These are phyloP conservation scores for Whalleya microplaca DNA, from an alignment of 2,329 filamentous ascomycete species.

Conservation along the genomic window DNA sequence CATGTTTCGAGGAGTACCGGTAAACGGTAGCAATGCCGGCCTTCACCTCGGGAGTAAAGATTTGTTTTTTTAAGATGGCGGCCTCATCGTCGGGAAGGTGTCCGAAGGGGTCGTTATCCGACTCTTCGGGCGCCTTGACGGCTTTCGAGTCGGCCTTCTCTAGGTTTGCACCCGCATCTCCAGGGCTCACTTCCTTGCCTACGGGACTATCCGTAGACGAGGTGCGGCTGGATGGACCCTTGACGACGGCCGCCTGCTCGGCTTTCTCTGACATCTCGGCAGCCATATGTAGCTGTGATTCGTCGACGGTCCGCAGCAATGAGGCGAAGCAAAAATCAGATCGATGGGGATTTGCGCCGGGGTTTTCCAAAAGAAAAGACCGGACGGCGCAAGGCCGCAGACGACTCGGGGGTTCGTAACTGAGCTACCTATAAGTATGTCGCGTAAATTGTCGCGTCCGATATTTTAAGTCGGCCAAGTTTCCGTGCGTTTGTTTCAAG, in stretches of 20 bases:
- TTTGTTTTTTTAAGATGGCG: conserved; percentile 68
- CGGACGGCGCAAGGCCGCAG: conserved; percentile 8
- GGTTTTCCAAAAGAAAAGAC: conserved; percentile 9
- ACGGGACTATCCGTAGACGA: conserved; percentile 34
- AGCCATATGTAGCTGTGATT: conserved; percentile 24
- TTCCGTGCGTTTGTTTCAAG: neutral
- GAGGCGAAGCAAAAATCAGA: neutral
- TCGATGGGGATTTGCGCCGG: conserved; percentile 6
- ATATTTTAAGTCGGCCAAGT: neutral
- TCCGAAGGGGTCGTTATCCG: conserved; percentile 58
- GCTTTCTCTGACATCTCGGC: conserved; percentile 31
- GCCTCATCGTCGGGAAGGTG: conserved; percentile 70
- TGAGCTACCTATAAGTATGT: neutral
- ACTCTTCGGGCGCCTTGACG: conserved; percentile 40
- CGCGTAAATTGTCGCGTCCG: neutral
- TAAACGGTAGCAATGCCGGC: conserved; percentile 69
- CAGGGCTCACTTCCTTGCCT: conserved; percentile 21
- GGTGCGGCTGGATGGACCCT: conserved; percentile 33
- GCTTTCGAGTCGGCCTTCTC: conserved; percentile 50
- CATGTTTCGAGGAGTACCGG: conserved; percentile 69
- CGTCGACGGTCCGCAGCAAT: neutral
- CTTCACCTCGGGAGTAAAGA: conserved; percentile 65
- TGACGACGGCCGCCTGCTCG: conserved; percentile 34
- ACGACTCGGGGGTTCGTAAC: neutral
- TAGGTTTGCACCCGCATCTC: conserved; percentile 27